Evolutionary conservation across 352 stramenopile genomes (phyloP).

Genomic region (Achlya hypogyna): DNA sequence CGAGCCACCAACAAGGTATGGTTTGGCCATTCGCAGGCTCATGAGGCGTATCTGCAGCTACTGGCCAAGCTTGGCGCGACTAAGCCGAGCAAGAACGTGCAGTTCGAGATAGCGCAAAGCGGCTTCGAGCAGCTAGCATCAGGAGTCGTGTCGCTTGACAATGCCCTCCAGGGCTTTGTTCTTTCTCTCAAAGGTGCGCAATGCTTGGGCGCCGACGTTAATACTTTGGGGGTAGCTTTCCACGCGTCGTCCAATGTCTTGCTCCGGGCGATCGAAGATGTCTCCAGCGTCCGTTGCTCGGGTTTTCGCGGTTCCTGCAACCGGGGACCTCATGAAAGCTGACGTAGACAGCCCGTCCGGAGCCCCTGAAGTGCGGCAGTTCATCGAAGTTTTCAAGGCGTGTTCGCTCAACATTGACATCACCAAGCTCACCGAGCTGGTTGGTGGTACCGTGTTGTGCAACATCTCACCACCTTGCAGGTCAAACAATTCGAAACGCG

Average conservation of each 20-base stretch:
- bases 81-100: conserved; percentile 71
- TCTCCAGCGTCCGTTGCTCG: conserved; percentile 16
- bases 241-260: conserved; percentile 48
- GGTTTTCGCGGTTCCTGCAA: background rate
- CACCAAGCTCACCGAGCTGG: conserved; percentile 39
- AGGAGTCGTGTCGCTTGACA: conserved; percentile 38
- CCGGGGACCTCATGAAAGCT: background rate
- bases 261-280: conserved; percentile 43
- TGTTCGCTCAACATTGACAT: conserved; percentile 52
- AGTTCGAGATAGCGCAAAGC: conserved; percentile 51
- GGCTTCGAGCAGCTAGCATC: conserved; percentile 52
- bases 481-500: conserved; percentile 45
- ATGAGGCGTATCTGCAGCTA: conserved; percentile 24
- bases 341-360: conserved; percentile 26
- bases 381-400: conserved; percentile 46
- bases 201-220: background rate
- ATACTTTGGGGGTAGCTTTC: conserved; percentile 24
- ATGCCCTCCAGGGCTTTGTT: conserved; percentile 46
- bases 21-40: background rate
- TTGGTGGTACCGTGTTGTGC: background rate
- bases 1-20: conserved; percentile 61
- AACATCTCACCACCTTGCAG: background rate
- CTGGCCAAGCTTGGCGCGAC: conserved; percentile 50
- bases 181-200: conserved; percentile 33
- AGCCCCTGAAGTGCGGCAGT: conserved; percentile 49